These are phyloP conservation scores for Catharanthus roseus DNA, from an alignment of 257 asterid genomes.

Conservation along the genomic window DNA sequence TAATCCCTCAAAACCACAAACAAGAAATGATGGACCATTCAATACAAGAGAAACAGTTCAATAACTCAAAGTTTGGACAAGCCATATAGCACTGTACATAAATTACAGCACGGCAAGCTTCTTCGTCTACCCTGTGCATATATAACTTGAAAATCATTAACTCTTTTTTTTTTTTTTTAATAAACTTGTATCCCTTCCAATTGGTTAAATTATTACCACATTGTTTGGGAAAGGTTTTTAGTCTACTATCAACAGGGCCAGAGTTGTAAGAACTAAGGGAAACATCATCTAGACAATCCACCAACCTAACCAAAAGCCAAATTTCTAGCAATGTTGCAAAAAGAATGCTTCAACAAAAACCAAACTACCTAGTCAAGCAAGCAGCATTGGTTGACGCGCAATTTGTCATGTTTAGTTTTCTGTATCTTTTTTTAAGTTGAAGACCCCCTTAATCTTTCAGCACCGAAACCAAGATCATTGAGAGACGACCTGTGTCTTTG, in stretches of 20 bases:
- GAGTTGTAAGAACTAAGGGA: conserved; percentile 8
- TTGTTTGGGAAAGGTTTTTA: conserved; percentile 29
- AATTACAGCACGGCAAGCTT: conserved; percentile 41
- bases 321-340: conserved; percentile 27
- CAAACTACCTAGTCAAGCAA: conserved; percentile 17
- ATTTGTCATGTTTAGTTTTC: conserved; percentile 1
- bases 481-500: conserved; percentile 15
- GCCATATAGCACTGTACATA: conserved; percentile 62
- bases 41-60: conserved; percentile 2
- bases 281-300: conserved; percentile 12
- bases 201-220: conserved; percentile 19
- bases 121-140: conserved; percentile 31
- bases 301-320: conserved; percentile 24
- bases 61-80: conserved; percentile 16
- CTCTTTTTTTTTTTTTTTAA: conserved; percentile 15
- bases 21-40: not conserved
- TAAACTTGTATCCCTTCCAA: conserved; percentile 34
- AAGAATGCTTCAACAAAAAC: conserved; percentile 34
- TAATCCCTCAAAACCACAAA: conserved; percentile 6
- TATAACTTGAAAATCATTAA: conserved; percentile 4
- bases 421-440: conserved; percentile 15
- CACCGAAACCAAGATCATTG: conserved; percentile 21
- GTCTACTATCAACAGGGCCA: conserved; percentile 24
- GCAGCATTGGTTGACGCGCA: conserved; percentile 20
- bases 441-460: conserved; percentile 17